phyloP scores from a whole-genome alignment of 1,284 basidiomycete species.

The Takashimella tepidaria region DNA sequence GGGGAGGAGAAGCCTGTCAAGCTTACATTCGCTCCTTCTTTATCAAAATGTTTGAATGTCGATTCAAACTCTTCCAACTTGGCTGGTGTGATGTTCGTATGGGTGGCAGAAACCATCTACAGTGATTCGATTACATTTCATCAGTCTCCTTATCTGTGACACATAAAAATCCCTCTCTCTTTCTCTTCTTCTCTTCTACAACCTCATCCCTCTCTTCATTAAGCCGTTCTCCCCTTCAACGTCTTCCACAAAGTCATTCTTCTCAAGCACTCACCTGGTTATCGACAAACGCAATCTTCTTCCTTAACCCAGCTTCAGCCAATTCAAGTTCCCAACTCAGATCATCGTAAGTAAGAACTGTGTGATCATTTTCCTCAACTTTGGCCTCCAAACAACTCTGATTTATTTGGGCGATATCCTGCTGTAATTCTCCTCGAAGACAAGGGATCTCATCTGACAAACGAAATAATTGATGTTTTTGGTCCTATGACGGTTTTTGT shows the following conservation, averaged over 20 bases:
- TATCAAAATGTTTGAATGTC: slow-evolving; percentile 96
- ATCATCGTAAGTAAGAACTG: slow-evolving; percentile 84
- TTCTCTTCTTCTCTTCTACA: neutral
- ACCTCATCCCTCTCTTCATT: neutral
- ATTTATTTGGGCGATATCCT: slow-evolving; percentile 51
- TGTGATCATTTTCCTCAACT: slow-evolving; percentile 96
- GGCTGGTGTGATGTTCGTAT: slow-evolving; percentile 69
- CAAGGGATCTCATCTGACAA: slow-evolving; percentile 28
- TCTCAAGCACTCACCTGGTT: slow-evolving; percentile 65
- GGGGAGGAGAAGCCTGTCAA: too few relatives aligned
- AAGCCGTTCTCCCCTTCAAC: too few relatives aligned
- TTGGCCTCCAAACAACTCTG: slow-evolving; percentile 80
- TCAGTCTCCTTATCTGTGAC: neutral
- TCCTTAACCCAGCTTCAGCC: slow-evolving; percentile 70
- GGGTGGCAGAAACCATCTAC: slow-evolving; percentile 71
- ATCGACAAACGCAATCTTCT: slow-evolving; percentile 91
- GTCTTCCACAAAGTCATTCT: too few relatives aligned
- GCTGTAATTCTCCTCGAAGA: slow-evolving; percentile 23
- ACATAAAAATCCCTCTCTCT: neutral
- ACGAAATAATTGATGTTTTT: slow-evolving; percentile 30
- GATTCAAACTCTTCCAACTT: slow-evolving; percentile 96
- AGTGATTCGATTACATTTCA: too few relatives aligned
- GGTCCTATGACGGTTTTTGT: slow-evolving; percentile 40
- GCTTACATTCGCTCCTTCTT: slow-evolving; percentile 71
- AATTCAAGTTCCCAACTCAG: slow-evolving; percentile 84